A percentile compares a stretch with the other conserved stretches of the same genome.
Conservation (phyloP, 2,329 filamentous ascomycete species). For the Gnomoniopsis smithogilvyi region DNA sequence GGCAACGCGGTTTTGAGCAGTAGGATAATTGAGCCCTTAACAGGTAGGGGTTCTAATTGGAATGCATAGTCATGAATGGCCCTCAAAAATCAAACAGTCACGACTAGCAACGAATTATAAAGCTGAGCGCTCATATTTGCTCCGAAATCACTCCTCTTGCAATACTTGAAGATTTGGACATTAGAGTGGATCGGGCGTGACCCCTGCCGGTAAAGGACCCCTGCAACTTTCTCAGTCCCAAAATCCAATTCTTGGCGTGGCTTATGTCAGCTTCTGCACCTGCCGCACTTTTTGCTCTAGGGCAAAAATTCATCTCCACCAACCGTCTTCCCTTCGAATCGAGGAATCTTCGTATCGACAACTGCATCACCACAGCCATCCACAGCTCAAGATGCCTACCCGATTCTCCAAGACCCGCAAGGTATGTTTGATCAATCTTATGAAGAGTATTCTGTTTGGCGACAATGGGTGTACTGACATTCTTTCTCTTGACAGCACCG, state of each 20-base stretch:
- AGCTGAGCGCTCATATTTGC: background rate
- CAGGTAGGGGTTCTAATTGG: too few relatives aligned
- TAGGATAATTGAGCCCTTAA: too few relatives aligned
- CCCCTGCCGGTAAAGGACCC: background rate
- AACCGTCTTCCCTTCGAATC: slow-evolving; percentile 2
- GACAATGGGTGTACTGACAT: slow-evolving; percentile 26
- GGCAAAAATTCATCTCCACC: slow-evolving; percentile 3
- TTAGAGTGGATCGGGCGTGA: background rate
- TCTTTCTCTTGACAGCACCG: slow-evolving; percentile 55
- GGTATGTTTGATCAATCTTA: slow-evolving; percentile 24
- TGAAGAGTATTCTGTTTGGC: background rate
- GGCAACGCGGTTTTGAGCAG: too few relatives aligned
- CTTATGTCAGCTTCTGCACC: slow-evolving; percentile 7
- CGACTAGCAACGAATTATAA: too few relatives aligned
- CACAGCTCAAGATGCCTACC: slow-evolving; percentile 52
- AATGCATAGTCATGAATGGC: too few relatives aligned
- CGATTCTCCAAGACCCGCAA: slow-evolving; percentile 74
- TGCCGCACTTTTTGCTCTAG: background rate
- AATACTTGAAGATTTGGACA: too few relatives aligned
- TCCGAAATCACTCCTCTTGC: background rate
- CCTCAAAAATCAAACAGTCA: too few relatives aligned
- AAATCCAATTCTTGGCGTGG: background rate
- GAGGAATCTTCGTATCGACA: slow-evolving; percentile 16
- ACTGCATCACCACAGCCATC: slow-evolving; percentile 17
- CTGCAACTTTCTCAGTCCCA: background rate